Evolutionary conservation across 2,329 filamentous ascomycete genomes (phyloP).

Genomic region (Monosporascus sp.): DNA sequence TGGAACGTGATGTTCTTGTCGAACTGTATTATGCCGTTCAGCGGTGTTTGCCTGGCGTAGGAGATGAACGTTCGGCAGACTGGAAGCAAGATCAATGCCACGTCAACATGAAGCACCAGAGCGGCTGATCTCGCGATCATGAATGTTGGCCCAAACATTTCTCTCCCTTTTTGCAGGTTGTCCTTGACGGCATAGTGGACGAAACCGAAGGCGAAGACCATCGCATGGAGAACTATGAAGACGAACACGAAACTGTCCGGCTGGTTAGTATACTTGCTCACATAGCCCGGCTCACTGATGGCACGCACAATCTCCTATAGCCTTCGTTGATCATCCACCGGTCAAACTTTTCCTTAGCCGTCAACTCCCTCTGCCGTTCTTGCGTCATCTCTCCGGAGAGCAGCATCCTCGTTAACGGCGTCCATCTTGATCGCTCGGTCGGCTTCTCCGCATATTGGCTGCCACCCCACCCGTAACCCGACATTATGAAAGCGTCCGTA

Average conservation of each 20-base stretch:
- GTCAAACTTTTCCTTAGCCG: conserved; percentile 67
- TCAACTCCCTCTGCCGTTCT: conserved; percentile 64
- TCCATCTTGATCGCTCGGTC: conserved; percentile 74
- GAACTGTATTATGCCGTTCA: conserved; percentile 83
- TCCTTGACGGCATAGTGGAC: conserved; percentile 77
- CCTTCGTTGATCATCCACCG: conserved; percentile 89
- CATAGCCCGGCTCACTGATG: conserved; percentile 5
- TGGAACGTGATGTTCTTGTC: conserved; percentile 89
- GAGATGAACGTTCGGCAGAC: conserved; percentile 83
- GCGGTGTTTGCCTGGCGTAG: conserved; percentile 69
- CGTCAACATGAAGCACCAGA: conserved; percentile 74
- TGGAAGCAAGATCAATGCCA: conserved; percentile 73
- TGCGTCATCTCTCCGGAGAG: conserved; percentile 78
- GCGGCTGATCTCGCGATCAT: conserved; percentile 72
- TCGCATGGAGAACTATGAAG: conserved; percentile 66
- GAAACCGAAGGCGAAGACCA: conserved; percentile 76
- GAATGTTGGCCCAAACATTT: conserved; percentile 70
- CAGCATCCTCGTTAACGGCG: conserved; percentile 75
- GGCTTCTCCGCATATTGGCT: conserved; percentile 36
- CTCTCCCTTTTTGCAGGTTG: conserved; percentile 59
- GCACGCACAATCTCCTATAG: conserved; percentile 68
- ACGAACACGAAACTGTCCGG: conserved; percentile 65
- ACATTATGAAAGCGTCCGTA: conserved; percentile 25
- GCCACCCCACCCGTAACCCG: conserved; percentile 25
- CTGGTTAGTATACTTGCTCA: conserved; percentile 15